These are phyloP conservation scores for Suhomyces emberorum DNA, from an alignment of 805 yeast genomes.

Conservation along the genomic window DNA sequence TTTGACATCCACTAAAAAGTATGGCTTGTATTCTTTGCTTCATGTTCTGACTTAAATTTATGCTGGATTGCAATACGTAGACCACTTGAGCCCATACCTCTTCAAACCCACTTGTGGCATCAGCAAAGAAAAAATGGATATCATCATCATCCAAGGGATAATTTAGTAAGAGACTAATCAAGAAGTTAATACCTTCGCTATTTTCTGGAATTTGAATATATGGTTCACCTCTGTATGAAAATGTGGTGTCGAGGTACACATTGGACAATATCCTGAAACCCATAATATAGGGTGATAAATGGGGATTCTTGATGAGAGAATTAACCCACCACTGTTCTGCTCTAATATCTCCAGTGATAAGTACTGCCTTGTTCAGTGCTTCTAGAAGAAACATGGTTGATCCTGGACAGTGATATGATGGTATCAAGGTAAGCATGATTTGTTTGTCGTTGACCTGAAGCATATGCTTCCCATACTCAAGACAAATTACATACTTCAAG, in stretches of 20 bases:
- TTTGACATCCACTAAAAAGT: not conserved
- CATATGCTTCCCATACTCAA: slow-evolving; percentile 15
- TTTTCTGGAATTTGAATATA: slow-evolving; percentile 43
- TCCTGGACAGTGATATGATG: slow-evolving; percentile 61
- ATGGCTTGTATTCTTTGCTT: not conserved
- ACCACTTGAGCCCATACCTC: slow-evolving; percentile 45
- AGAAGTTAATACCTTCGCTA: slow-evolving; percentile 35
- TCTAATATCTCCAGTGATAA: slow-evolving; percentile 56
- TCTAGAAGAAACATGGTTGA: slow-evolving; percentile 52
- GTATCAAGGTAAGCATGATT: slow-evolving; percentile 41
- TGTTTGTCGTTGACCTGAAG: slow-evolving; percentile 9
- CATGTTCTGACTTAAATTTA: slow-evolving; percentile 7
- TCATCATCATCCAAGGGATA: slow-evolving; percentile 43
- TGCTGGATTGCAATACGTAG: slow-evolving; percentile 17
- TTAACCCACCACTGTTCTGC: slow-evolving; percentile 54
- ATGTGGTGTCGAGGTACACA: slow-evolving; percentile 55
- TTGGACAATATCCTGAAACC: slow-evolving; percentile 36
- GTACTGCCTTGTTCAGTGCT: slow-evolving; percentile 27
- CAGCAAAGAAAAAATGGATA: slow-evolving; percentile 39
- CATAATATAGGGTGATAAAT: slow-evolving; percentile 39
- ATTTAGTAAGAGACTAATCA: slow-evolving; percentile 28
- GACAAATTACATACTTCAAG: slow-evolving; percentile 15
- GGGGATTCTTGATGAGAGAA: slow-evolving; percentile 33
- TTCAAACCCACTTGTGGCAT: slow-evolving; percentile 49
- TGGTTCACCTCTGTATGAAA: slow-evolving; percentile 48